Conservation (phyloP, 2,329 filamentous ascomycete genomes). For the Cordyceps militaris region DNA sequence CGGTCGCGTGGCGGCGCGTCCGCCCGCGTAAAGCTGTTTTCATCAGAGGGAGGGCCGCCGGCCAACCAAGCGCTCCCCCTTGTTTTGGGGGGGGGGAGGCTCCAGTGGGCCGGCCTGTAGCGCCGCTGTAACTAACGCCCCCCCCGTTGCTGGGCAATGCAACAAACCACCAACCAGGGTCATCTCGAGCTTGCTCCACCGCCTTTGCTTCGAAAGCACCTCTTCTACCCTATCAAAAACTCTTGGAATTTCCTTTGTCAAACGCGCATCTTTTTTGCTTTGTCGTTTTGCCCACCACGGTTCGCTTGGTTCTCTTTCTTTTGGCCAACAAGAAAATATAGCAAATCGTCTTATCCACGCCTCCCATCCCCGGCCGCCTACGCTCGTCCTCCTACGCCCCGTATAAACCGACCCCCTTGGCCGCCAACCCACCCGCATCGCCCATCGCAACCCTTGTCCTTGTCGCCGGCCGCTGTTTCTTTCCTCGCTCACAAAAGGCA, state of each 20-base stretch:
- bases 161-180: neutral
- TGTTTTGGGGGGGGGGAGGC: no score
- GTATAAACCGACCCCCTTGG: neutral
- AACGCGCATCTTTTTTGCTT: no score
- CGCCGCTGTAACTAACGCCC: neutral
- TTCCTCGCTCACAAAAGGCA: neutral
- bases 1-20: conserved; percentile 20
- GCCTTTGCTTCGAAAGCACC: no score
- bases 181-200: no score
- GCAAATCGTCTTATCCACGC: no score
- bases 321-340: no score
- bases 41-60: neutral
- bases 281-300: no score
- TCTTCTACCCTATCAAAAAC: no score
- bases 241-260: no score
- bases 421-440: neutral
- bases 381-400: neutral
- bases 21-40: conserved; percentile 31
- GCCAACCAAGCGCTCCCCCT: neutral
- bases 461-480: neutral
- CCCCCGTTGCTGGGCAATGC: conserved; percentile 10
- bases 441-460: neutral
- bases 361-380: neutral
- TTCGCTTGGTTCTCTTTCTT: no score
- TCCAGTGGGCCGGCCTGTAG: no score